These are phyloP conservation scores for Pythium brachiatum DNA, from an alignment of 352 stramenopile species.

Conservation along the genomic window DNA sequence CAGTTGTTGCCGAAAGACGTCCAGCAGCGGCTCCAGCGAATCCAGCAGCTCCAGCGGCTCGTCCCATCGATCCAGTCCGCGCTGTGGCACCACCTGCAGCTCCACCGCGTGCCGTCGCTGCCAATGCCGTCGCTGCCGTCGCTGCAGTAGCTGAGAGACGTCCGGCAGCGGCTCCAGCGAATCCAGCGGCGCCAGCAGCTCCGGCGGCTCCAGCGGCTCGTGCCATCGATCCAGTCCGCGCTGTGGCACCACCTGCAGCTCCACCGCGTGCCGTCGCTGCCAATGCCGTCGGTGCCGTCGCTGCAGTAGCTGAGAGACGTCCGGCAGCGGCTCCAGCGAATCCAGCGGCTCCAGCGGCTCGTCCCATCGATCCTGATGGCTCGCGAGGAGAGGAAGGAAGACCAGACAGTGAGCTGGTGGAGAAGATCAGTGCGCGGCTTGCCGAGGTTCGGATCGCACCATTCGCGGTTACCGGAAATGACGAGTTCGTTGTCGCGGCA, in stretches of 20 bases:
- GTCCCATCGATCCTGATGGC: neutral
- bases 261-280: neutral
- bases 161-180: neutral
- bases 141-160: neutral
- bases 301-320: neutral
- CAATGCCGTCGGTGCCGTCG: neutral
- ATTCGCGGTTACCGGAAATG: too few species aligned
- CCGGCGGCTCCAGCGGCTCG: neutral
- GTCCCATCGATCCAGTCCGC: too few species aligned
- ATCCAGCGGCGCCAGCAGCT: too few species aligned
- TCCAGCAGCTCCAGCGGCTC: neutral
- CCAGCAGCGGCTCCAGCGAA: neutral
- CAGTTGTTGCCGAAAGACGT: too few species aligned
- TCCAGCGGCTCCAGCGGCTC: neutral
- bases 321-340: neutral
- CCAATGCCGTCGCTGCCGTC: neutral
- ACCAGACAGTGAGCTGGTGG: too few species aligned
- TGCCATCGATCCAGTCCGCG: too few species aligned
- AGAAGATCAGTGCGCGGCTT: too few species aligned
- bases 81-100: too few species aligned
- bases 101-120: neutral
- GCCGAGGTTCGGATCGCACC: too few species aligned
- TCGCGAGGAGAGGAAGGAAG: neutral
- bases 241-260: too few species aligned
- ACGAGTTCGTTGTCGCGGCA: too few species aligned